Evolutionary conservation across 2,329 filamentous ascomycete species (phyloP).

Genomic region (Periglandula ipomoeae): DNA sequence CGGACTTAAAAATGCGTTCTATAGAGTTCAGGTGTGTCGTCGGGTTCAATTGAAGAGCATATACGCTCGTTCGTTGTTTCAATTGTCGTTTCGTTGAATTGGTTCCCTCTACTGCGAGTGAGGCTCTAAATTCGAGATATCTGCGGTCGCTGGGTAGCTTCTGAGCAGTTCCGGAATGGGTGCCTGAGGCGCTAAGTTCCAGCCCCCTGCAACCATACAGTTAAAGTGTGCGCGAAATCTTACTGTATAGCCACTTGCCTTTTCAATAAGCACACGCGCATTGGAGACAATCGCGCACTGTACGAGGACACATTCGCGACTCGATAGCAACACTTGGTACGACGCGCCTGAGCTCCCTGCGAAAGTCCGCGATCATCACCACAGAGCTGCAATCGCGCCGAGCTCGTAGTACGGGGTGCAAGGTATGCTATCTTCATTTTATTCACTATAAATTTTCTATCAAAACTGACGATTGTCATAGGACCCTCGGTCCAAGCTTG

Average conservation of each 20-base stretch:
- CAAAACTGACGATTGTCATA: constrained; percentile 7
- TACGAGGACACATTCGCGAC: constrained; percentile 3
- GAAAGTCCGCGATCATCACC: constrained; percentile 1
- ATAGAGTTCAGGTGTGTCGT: neutral
- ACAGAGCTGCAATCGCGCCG: constrained; percentile 1
- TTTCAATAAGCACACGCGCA: neutral
- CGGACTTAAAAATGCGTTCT: constrained; percentile 15
- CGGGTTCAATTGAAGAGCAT: too few species aligned
- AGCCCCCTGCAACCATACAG: constrained; percentile 7
- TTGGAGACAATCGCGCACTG: constrained; percentile 7
- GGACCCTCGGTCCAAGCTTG: constrained; percentile 9
- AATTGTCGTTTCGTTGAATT: constrained; percentile 5
- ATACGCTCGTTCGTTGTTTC: neutral
- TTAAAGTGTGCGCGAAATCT: neutral
- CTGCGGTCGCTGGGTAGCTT: neutral
- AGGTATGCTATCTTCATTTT: neutral
- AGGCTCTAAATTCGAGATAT: neutral
- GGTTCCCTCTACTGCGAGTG: neutral
- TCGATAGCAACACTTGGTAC: neutral
- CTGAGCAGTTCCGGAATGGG: neutral
- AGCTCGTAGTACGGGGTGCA: constrained; percentile 1
- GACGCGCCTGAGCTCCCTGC: constrained; percentile 2
- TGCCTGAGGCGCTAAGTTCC: constrained; percentile 15
- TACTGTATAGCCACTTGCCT: neutral
- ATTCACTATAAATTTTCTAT: too few species aligned